These are phyloP conservation scores for Scheffersomyces quercinus DNA, from an alignment of 1,139 yeast species.

Conservation along the genomic window DNA sequence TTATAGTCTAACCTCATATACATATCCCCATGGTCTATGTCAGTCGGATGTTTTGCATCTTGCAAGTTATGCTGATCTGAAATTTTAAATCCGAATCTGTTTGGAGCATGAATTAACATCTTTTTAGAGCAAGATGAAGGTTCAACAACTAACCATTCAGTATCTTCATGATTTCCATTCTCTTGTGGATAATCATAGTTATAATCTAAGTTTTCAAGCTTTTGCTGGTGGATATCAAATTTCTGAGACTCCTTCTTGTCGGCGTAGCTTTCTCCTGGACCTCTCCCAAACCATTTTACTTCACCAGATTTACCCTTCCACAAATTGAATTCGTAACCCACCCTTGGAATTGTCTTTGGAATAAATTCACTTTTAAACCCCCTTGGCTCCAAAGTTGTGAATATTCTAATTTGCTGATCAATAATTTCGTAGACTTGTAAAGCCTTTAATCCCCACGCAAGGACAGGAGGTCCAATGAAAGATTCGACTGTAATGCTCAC, in stretches of 20 bases:
- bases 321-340: constrained; percentile 17
- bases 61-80: constrained; percentile 19
- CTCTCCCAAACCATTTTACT: constrained; percentile 32
- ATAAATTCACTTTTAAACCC: constrained; percentile 6
- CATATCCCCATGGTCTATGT: constrained; percentile 15
- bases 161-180: constrained; percentile 32
- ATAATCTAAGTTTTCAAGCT: constrained; percentile 17
- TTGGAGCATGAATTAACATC: constrained; percentile 4
- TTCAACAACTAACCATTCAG: constrained; percentile 23
- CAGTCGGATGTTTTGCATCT: constrained; percentile 30
- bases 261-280: constrained; percentile 34
- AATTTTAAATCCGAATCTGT: constrained; percentile 18
- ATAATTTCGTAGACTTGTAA: constrained; percentile 9
- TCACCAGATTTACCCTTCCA: constrained; percentile 7
- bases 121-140: background rate
- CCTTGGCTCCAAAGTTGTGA: constrained; percentile 4
- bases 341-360: constrained; percentile 14
- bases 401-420: constrained; percentile 6
- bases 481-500: constrained; percentile 7
- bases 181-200: constrained; percentile 36
- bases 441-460: constrained; percentile 15
- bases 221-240: constrained; percentile 19
- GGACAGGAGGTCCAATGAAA: constrained; percentile 13
- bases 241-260: constrained; percentile 28
- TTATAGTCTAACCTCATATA: constrained; percentile 29